phyloP scores from a whole-genome alignment of 257 asterid species.

The Plantago elongata region DNA sequence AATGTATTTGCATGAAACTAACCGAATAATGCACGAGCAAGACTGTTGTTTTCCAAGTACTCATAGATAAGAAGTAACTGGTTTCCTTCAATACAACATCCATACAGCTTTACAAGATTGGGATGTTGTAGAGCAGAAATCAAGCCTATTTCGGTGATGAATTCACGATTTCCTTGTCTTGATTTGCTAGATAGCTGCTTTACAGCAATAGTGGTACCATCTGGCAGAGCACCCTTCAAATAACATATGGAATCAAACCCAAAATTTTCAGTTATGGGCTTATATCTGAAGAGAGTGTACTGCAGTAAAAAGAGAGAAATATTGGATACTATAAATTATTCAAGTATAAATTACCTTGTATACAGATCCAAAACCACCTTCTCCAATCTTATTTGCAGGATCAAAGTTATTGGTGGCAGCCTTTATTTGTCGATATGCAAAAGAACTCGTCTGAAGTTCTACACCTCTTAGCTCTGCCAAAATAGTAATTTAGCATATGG shows the following conservation, averaged over 20 bases:
- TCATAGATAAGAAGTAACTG: slow-evolving; percentile 49
- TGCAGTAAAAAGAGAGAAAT: too few relatives aligned
- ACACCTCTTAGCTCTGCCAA: too few relatives aligned
- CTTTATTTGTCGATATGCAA: too few relatives aligned
- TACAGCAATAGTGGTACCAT: slow-evolving; percentile 33
- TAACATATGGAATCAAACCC: not conserved
- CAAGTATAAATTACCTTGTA: too few relatives aligned
- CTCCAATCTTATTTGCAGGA: too few relatives aligned
- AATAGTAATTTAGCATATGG: too few relatives aligned
- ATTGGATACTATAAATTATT: too few relatives aligned
- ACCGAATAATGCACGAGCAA: slow-evolving; percentile 29
- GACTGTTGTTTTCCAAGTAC: slow-evolving; percentile 50
- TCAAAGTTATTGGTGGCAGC: too few relatives aligned
- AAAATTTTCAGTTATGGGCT: too few relatives aligned
- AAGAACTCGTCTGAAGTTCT: too few relatives aligned
- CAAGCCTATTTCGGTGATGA: slow-evolving; percentile 5
- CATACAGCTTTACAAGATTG: slow-evolving; percentile 49
- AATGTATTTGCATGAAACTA: not conserved
- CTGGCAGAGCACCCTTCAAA: slow-evolving; percentile 20
- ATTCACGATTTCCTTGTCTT: slow-evolving; percentile 8
- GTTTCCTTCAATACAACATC: slow-evolving; percentile 52
- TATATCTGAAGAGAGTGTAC: too few relatives aligned
- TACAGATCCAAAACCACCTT: too few relatives aligned
- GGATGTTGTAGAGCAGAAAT: slow-evolving; percentile 52
- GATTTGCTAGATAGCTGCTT: slow-evolving; percentile 5